Conservation (phyloP, 306 rosid genomes). For the Inga laurina region DNA sequence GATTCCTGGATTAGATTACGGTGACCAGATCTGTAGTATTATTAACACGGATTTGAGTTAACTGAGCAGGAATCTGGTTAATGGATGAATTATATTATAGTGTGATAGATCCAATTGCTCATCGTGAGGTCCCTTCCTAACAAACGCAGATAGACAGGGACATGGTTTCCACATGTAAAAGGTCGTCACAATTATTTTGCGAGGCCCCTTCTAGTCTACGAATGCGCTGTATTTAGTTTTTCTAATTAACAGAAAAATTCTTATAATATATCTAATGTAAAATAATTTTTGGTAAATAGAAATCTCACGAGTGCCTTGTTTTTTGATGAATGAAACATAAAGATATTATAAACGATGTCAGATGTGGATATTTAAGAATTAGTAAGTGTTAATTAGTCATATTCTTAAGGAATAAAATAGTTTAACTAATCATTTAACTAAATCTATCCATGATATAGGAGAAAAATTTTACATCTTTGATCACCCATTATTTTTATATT, state of each 20-base stretch:
- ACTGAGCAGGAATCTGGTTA: neutral
- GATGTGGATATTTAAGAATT: too few relatives aligned
- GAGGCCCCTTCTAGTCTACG: too few relatives aligned
- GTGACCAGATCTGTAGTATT: conserved; percentile 34
- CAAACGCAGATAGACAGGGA: neutral
- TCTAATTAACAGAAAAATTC: neutral
- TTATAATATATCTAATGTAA: neutral
- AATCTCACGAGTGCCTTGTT: too few relatives aligned
- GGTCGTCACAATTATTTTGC: neutral
- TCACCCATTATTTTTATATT: too few relatives aligned
- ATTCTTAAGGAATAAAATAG: too few relatives aligned
- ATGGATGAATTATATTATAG: neutral
- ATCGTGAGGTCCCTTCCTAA: neutral
- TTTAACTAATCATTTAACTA: too few relatives aligned
- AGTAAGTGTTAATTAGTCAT: too few relatives aligned
- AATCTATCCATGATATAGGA: too few relatives aligned
- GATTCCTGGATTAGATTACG: neutral
- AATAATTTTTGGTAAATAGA: too few relatives aligned
- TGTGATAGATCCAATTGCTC: neutral
- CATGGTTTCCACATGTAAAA: neutral
- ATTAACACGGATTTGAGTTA: conserved; percentile 14
- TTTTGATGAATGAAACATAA: too few relatives aligned
- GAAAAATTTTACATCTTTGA: too few relatives aligned
- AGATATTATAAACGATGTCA: too few relatives aligned
- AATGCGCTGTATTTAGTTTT: neutral